Base-by-base conservation (phyloP, 441 rosid genomes). In the Codiaeum variegatum region DNA sequence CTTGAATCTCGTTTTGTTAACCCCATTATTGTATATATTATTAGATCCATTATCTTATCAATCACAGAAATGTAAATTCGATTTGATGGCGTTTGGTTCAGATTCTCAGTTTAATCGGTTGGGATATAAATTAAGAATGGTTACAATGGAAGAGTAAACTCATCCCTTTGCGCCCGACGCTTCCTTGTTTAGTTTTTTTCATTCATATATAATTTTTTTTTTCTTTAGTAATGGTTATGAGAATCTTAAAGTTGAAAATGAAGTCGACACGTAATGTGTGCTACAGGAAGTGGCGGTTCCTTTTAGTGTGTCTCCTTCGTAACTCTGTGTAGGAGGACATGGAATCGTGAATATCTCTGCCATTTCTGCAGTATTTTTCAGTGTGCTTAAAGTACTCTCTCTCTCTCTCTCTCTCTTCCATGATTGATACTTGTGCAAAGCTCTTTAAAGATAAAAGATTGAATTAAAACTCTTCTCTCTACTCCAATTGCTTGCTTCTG, bases 401-500 rank as follows among this genome's bases (percentile, higher is more conserved):
- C 58, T 52, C 24, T n/a, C 31, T 18, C 61, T 52, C 69, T 72
- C 77, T 51, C 72, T 67, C 78, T 67, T 49, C 66, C 47, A 63
- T 74, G 52, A 54, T 70, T 72, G 47, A 61, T 31, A 28, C 51
- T 3, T 52, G 56, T 72, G 24, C 47, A 74, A 68, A 51, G 9
- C 47, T 54, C 62, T n/a, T 56, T 55, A 31, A 34, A 64, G 19
- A 4, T 49, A 1, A 67, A 31, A 32, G n/a, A 12, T 54, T 11
- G 18, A 54, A 18, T 13, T 5, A 9, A n/a, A 64, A 52, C 29
- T 74, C 55, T 51, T 72, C 42, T 36, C 62, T 72, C 51, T 73
- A 66, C 71, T 69, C 70, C 62, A 67, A 49, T 65, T 60, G 49
- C 66, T n/a, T n/a, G n/a, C n/a, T n/a, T n/a, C n/a, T n/a, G n/a